A percentile compares a stretch with the other conserved stretches of the same genome.
phyloP scores from a whole-genome alignment of 2,329 filamentous ascomycete species.

The Alternaria rosae region DNA sequence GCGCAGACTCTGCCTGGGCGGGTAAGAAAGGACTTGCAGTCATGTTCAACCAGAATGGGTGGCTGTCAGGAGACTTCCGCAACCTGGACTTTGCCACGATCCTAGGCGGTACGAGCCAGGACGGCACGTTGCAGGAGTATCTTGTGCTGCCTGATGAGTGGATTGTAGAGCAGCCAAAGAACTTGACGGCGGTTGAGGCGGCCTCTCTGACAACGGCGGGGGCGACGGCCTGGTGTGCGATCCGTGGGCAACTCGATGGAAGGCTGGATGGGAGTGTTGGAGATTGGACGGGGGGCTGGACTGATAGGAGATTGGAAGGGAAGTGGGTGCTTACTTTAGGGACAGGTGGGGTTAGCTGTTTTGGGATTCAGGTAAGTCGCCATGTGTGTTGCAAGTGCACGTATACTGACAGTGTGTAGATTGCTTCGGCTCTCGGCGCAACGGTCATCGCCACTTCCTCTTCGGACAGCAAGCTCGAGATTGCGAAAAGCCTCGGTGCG shows the following conservation, averaged over 20 bases:
- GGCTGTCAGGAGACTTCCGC: neutral
- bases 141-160: constrained; percentile 26
- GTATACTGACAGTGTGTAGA: constrained; percentile 25
- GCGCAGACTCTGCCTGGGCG: neutral
- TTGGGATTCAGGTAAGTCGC: constrained; percentile 35
- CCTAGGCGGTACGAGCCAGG: constrained; percentile 15
- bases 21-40: neutral
- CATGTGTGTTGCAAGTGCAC: neutral
- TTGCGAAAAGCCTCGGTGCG: constrained; percentile 42
- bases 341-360: constrained; percentile 55
- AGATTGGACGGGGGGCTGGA: constrained; percentile 15
- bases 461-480: constrained; percentile 59
- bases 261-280: constrained; percentile 6
- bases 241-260: constrained; percentile 10
- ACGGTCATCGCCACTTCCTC: constrained; percentile 67
- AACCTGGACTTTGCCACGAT: neutral
- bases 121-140: constrained; percentile 47
- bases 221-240: constrained; percentile 31
- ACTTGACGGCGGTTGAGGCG: constrained; percentile 39
- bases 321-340: constrained; percentile 67
- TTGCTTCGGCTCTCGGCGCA: constrained; percentile 44
- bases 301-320: constrained; percentile 27
- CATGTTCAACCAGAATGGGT: neutral
- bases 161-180: constrained; percentile 25
- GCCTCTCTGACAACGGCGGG: constrained; percentile 31